Evolutionary conservation across 1,284 basidiomycete species (phyloP).

Genomic region (Puccinia hordei): DNA sequence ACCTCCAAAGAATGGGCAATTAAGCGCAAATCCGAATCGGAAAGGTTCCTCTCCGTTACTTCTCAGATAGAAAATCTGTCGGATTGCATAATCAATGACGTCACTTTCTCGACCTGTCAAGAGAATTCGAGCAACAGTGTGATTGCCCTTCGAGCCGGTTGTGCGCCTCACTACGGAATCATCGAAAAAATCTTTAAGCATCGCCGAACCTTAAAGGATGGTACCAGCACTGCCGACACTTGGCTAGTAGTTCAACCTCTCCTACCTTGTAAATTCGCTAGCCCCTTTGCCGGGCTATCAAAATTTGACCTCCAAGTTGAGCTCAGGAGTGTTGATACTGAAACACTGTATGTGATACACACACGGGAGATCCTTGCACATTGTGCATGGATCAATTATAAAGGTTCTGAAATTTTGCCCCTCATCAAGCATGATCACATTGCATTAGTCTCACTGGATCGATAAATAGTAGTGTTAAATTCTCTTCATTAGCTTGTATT

Average conservation of each 20-base stretch:
- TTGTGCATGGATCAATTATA: slow-evolving; percentile 48
- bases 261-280: slow-evolving; percentile 5
- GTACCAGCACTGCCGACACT: neutral
- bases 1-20: slow-evolving; percentile 4
- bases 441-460: slow-evolving; percentile 8
- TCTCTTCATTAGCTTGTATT: too few species aligned
- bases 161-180: slow-evolving; percentile 2
- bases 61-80: slow-evolving; percentile 6
- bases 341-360: neutral
- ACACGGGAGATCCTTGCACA: slow-evolving; percentile 25
- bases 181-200: slow-evolving; percentile 33
- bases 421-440: slow-evolving; percentile 4
- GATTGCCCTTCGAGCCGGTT: slow-evolving; percentile 2
- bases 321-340: slow-evolving; percentile 13
- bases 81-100: neutral
- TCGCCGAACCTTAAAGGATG: neutral
- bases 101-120: neutral
- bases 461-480: neutral
- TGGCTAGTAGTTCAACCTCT: slow-evolving; percentile 31
- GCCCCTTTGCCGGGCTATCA: slow-evolving; percentile 27
- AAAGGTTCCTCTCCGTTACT: neutral
- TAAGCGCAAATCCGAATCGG: neutral
- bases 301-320: slow-evolving; percentile 23
- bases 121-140: slow-evolving; percentile 35
- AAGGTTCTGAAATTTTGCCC: neutral